Conservation (phyloP, 306 rosid species). For the Citrullus colocynthis region DNA sequence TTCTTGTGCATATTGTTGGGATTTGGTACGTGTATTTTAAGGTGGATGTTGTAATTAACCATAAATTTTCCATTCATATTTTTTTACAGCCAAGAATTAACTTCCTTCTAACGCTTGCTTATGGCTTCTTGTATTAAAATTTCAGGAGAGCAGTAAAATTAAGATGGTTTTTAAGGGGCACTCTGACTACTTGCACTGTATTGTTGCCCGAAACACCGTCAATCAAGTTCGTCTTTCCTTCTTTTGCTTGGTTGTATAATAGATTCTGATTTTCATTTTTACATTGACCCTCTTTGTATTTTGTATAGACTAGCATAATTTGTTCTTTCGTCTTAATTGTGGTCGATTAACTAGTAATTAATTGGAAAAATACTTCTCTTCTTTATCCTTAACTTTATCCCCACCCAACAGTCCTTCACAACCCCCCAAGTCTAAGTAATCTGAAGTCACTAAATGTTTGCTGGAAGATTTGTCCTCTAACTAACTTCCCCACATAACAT, state of each 20-base stretch:
- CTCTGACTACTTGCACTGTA: constrained; percentile 70
- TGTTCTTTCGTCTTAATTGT: not conserved
- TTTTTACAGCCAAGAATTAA: not conserved
- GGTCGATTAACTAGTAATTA: not conserved
- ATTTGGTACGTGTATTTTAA: constrained; percentile 69
- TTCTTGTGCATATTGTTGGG: constrained; percentile 95
- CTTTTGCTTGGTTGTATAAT: not conserved
- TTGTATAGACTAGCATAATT: not conserved
- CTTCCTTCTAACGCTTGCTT: not conserved
- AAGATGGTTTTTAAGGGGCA: constrained; percentile 80
- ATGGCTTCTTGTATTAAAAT: constrained; percentile 9
- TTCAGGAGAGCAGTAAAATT: constrained; percentile 62
- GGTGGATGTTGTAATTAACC: constrained; percentile 23
- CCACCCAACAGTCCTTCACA: not conserved
- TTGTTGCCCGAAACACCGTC: constrained; percentile 69
- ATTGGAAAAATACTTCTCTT: not conserved
- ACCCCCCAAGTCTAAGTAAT: not conserved
- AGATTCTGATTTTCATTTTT: not conserved
- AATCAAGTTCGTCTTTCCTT: constrained; percentile 46
- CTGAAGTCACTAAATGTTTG: not conserved
- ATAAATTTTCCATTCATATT: not conserved
- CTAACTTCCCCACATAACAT: not conserved
- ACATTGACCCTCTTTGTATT: not conserved
- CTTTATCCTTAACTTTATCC: not conserved
- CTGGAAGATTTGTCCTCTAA: not conserved